Conservation (phyloP, 306 rosid species). For the Gastrolobium bilobum region DNA sequence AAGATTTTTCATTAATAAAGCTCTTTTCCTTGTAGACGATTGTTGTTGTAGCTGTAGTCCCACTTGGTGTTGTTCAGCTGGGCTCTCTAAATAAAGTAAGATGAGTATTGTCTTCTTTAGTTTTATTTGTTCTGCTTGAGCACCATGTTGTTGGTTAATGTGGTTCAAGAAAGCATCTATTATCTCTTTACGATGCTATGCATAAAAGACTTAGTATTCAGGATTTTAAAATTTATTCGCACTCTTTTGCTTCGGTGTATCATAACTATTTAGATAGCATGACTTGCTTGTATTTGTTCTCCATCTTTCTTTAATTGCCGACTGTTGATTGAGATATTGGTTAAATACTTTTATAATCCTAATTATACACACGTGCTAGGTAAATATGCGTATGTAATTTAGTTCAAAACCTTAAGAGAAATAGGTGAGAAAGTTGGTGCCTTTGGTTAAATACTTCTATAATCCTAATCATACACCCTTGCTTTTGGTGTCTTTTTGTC, state of each 20-base stretch:
- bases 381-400: conserved; percentile 14
- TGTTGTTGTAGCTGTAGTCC: conserved; percentile 77
- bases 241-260: conserved; percentile 23
- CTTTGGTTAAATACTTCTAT: too few relatives aligned
- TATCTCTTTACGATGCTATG: conserved; percentile 21
- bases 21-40: conserved; percentile 73
- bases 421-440: neutral
- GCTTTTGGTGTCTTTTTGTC: neutral
- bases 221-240: conserved; percentile 21
- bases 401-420: neutral
- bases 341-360: conserved; percentile 21
- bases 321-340: conserved; percentile 21
- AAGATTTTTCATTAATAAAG: conserved; percentile 33
- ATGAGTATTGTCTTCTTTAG: conserved; percentile 41
- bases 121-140: conserved; percentile 38
- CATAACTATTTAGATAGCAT: conserved; percentile 3
- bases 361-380: neutral
- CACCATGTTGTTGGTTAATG: conserved; percentile 34
- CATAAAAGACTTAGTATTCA: neutral
- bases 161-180: conserved; percentile 32
- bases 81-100: conserved; percentile 88
- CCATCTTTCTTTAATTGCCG: conserved; percentile 19
- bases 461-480: neutral
- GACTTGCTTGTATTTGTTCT: neutral
- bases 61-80: conserved; percentile 95